Evolutionary conservation across 192 early-diverging fungal species (phyloP), one percentile per base, ranked within the genome.

Genomic region (Podila clonocystis): DNA sequence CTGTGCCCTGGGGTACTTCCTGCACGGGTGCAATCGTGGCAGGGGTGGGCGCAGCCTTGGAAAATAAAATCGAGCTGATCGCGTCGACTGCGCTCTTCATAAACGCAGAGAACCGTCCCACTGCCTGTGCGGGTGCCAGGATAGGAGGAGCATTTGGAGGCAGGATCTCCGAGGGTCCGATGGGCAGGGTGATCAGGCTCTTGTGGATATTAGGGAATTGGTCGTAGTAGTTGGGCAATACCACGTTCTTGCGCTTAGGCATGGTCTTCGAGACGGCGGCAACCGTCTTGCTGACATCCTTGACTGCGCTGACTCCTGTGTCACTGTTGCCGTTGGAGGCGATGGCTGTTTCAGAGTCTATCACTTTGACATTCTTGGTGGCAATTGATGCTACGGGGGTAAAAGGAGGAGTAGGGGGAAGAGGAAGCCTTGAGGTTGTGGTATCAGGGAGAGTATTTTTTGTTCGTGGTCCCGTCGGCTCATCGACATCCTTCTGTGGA

Each of bases 221-320:
- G 34, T 78, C 75, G 41, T 78, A 78, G 38, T 78, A 78, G 26
- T 78, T 63, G 17, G 75, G 75, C 9, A 78, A 31, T 5, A 75
- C 55, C 19, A 78, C 65, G 22, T 50, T 38, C 28, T 65, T 60
- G 22, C 17, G 62, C 65, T 72, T 72, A 59, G 34, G 29, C 20
- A 67, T 38, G 5, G 75, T 49, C 41, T 78, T 71, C 30, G 73
- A 59, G 17, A 68, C 22, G 13, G 66, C 17, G n/a, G 66, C 33
- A 2, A 67, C 64, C 1, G 65, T 60, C 9, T 62, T 70, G 33
- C 36, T n/a, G 20, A 26, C 50, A 11, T 74, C 58, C 38, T 74
- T 38, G 5, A 62, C 26, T 7, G 20, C 30, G n/a, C n/a, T 52
- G 19, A 17, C 6, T 20, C 26, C 45, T 4, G 13, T 45, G 13